These are phyloP conservation scores for Hyphopichia burtonii DNA, from an alignment of 1,139 yeast genomes.

Conservation along the genomic window DNA sequence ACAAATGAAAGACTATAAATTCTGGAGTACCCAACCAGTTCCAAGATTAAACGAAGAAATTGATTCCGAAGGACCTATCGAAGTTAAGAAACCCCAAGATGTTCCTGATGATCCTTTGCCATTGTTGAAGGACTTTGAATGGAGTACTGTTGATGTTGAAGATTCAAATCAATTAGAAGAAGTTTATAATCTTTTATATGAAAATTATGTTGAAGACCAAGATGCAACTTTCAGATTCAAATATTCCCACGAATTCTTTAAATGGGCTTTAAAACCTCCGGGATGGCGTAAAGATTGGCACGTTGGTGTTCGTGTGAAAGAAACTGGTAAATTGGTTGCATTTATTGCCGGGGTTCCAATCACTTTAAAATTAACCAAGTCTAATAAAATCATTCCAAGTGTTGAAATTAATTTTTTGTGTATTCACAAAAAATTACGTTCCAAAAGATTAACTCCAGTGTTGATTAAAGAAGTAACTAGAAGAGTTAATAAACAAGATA, in stretches of 20 bases:
- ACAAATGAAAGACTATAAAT: conserved; percentile 86
- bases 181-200: conserved; percentile 76
- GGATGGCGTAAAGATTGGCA: conserved; percentile 92
- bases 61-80: conserved; percentile 81
- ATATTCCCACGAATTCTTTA: conserved; percentile 77
- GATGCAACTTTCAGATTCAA: conserved; percentile 92
- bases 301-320: conserved; percentile 86
- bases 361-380: conserved; percentile 57
- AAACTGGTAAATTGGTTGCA: conserved; percentile 76
- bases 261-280: conserved; percentile 94
- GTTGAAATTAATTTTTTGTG: conserved; percentile 94
- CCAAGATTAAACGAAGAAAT: conserved; percentile 68
- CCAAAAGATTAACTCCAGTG: conserved; percentile 93
- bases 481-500: conserved; percentile 75
- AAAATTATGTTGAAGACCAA: conserved; percentile 91
- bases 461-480: conserved; percentile 92
- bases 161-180: conserved; percentile 60
- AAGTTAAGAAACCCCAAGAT: conserved; percentile 67
- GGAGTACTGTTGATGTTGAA: conserved; percentile 78
- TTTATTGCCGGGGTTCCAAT: conserved; percentile 92
- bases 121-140: conserved; percentile 76
- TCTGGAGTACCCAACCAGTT: conserved; percentile 99
- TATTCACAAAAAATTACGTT: conserved; percentile 88
- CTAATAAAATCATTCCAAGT: conserved; percentile 50
- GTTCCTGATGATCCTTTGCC: conserved; percentile 70